These are phyloP conservation scores for Tolypocladium inflatum DNA, from an alignment of 2,329 filamentous ascomycete species.

Conservation along the genomic window DNA sequence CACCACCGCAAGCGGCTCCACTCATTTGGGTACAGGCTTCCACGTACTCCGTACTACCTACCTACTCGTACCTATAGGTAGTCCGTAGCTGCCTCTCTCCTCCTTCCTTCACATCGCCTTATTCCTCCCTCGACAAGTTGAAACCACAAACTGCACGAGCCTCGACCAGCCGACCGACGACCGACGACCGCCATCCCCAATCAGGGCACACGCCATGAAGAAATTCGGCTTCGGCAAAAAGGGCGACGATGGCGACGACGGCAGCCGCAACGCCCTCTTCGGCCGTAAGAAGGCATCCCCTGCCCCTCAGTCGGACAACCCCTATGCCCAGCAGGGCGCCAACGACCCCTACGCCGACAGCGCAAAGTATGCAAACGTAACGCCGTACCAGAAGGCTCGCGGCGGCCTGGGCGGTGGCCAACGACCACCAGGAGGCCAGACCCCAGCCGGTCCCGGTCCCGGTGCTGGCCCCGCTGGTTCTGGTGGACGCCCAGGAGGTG, in stretches of 20 bases:
- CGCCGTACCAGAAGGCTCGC: conserved; percentile 35
- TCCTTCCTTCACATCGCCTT: neutral
- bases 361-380: conserved; percentile 34
- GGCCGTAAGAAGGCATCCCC: conserved; percentile 42
- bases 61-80: no score
- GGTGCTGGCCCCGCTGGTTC: neutral
- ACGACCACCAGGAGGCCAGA: conserved; percentile 23
- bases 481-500: neutral
- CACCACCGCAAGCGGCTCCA: neutral
- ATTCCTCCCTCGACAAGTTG: neutral
- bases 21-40: neutral
- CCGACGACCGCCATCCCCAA: neutral
- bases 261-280: conserved; percentile 41
- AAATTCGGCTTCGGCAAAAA: conserved; percentile 53
- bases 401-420: conserved; percentile 20
- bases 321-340: conserved; percentile 44
- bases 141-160: neutral
- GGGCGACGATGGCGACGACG: conserved; percentile 37
- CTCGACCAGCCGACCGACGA: neutral
- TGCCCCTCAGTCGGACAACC: conserved; percentile 39
- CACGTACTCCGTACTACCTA: no score
- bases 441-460: conserved; percentile 9
- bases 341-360: conserved; percentile 45
- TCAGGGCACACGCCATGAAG: conserved; percentile 34
- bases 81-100: neutral